Percentiles rank a stretch among this genome's conserved stretches.
These are phyloP conservation scores for Aspergillus latus DNA, from an alignment of 2,329 filamentous ascomycete species.

Conservation along the genomic window DNA sequence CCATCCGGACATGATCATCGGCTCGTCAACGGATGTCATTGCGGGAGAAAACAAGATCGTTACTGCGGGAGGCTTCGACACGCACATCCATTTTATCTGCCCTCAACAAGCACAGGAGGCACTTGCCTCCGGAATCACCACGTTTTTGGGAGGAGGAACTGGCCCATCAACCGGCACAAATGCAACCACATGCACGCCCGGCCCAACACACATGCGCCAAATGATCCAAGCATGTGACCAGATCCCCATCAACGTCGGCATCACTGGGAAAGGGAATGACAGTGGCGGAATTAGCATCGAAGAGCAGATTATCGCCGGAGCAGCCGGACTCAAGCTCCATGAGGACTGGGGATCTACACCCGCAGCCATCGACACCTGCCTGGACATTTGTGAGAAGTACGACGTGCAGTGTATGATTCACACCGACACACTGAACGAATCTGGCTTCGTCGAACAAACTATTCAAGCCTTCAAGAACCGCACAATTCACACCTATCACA, in stretches of 20 bases:
- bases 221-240: conserved; percentile 87
- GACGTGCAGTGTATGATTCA: conserved; percentile 94
- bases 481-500: conserved; percentile 95
- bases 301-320: conserved; percentile 80
- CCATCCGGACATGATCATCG: conserved; percentile 73
- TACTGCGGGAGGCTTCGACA: conserved; percentile 85
- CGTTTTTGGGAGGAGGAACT: conserved; percentile 85
- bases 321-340: conserved; percentile 87
- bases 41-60: conserved; percentile 88
- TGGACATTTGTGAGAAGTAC: conserved; percentile 81
- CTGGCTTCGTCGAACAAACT: conserved; percentile 93
- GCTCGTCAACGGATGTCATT: conserved; percentile 86
- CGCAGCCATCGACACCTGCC: conserved; percentile 83
- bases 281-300: conserved; percentile 66
- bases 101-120: conserved; percentile 86
- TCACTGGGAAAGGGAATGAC: conserved; percentile 94
- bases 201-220: conserved; percentile 75
- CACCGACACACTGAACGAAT: conserved; percentile 94
- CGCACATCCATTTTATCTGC: conserved; percentile 92
- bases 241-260: conserved; percentile 81
- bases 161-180: conserved; percentile 90
- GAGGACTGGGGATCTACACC: conserved; percentile 96
- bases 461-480: conserved; percentile 80
- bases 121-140: conserved; percentile 82
- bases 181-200: conserved; percentile 91